Conservation (phyloP, 2,329 filamentous ascomycete species). For the Fusarium zealandicum region DNA sequence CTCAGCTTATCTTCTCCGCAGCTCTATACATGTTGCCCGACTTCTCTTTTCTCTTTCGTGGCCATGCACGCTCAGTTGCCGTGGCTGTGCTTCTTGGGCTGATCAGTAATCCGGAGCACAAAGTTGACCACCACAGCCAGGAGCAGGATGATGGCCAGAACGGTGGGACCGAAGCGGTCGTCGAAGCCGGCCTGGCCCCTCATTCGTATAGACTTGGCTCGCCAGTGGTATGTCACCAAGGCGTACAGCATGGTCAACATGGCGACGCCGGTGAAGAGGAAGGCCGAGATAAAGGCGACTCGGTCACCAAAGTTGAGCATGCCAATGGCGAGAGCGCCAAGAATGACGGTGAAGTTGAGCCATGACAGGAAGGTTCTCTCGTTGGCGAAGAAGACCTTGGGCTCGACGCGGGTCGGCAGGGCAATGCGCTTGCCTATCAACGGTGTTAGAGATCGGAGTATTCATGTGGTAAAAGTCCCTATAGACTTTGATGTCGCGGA, state of each 20-base stretch:
- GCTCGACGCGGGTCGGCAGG: conserved; percentile 95
- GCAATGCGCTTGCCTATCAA: conserved; percentile 94
- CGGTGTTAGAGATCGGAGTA: conserved; percentile 23
- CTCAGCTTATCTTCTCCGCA: neutral
- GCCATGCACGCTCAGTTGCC: conserved; percentile 12
- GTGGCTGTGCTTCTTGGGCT: conserved; percentile 48
- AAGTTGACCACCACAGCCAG: conserved; percentile 97
- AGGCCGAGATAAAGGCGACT: conserved; percentile 91
- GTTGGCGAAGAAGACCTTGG: conserved; percentile 99
- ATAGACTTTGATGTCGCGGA: neutral
- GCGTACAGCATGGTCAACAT: conserved; percentile 97
- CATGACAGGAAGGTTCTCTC: conserved; percentile 98
- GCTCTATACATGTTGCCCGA: neutral
- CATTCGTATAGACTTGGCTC: conserved; percentile 88
- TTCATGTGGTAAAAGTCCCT: neutral
- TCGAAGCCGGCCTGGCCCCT: conserved; percentile 96
- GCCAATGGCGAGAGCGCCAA: conserved; percentile 93
- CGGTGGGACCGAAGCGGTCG: conserved; percentile 91
- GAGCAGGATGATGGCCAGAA: conserved; percentile 85
- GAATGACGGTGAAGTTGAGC: conserved; percentile 99
- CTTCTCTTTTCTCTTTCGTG: neutral
- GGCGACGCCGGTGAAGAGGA: conserved; percentile 91
- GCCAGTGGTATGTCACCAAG: conserved; percentile 94
- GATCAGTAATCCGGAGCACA: conserved; percentile 72
- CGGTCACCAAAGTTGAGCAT: conserved; percentile 98